A percentile compares a stretch with the other conserved stretches of the same genome.
Evolutionary conservation across 371 early-diverging fungal genomes (phyloP).

Genomic region (Saksenaea vasiformis): DNA sequence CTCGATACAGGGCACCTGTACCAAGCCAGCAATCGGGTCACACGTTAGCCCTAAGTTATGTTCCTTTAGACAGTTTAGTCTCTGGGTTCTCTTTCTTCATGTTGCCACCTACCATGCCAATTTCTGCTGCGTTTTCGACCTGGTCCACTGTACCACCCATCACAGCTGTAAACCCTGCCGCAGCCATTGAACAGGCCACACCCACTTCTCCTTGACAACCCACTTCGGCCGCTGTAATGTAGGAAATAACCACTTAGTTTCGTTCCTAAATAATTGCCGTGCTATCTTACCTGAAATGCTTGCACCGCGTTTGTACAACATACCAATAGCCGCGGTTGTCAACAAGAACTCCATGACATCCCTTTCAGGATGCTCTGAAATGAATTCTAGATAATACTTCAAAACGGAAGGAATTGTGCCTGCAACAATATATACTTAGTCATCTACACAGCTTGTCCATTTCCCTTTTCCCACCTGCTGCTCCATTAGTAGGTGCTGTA

Average conservation of each 20-base stretch:
- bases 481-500: constrained; percentile 93
- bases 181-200: constrained; percentile 96
- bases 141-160: constrained; percentile 92
- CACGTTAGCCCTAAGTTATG: constrained; percentile 95
- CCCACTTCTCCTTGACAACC: constrained; percentile 93
- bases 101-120: constrained; percentile 74
- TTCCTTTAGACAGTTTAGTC: constrained; percentile 36
- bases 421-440: not conserved
- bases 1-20: constrained; percentile 97
- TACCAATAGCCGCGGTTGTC: constrained; percentile 93
- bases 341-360: constrained; percentile 92
- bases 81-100: not conserved
- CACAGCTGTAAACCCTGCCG: constrained; percentile 92
- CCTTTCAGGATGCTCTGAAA: constrained; percentile 82
- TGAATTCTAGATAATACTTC: constrained; percentile 94
- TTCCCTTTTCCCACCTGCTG: constrained; percentile 62
- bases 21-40: constrained; percentile 92
- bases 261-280: not conserved
- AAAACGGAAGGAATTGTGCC: constrained; percentile 88
- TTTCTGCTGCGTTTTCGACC: constrained; percentile 95
- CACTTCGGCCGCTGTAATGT: constrained; percentile 83
- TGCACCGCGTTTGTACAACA: constrained; percentile 95
- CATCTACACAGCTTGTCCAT: too few relatives aligned
- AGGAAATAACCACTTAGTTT: not conserved
- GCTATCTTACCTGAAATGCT: constrained; percentile 64